These are phyloP conservation scores for Suillus weaverae DNA, from an alignment of 768 basidiomycete genomes.

Conservation along the genomic window DNA sequence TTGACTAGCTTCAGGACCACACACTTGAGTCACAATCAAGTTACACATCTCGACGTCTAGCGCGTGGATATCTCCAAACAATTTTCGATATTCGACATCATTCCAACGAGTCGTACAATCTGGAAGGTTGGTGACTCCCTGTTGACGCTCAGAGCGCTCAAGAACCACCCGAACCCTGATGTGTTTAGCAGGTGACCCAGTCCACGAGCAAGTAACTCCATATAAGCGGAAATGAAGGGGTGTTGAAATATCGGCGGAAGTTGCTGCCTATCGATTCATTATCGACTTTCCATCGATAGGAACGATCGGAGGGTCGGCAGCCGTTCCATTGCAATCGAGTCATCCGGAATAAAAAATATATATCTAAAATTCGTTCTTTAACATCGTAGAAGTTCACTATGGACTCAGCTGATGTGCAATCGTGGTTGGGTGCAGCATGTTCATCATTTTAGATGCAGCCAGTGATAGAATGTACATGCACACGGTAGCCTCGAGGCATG, in stretches of 20 bases:
- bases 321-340: slow-evolving; percentile 9
- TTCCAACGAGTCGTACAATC: neutral
- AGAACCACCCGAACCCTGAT: slow-evolving; percentile 12
- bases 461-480: neutral
- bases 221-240: slow-evolving; percentile 6
- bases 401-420: slow-evolving; percentile 2
- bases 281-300: slow-evolving; percentile 22
- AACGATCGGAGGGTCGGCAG: slow-evolving; percentile 11
- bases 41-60: neutral
- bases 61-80: neutral
- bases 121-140: neutral
- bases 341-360: neutral
- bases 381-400: neutral
- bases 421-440: slow-evolving; percentile 6
- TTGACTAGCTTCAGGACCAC: neutral
- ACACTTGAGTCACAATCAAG: neutral
- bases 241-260: slow-evolving; percentile 12
- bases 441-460: neutral
- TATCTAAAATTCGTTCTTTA: neutral
- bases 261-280: slow-evolving; percentile 15
- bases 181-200: slow-evolving; percentile 10
- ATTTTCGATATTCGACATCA: neutral
- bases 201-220: slow-evolving; percentile 9
- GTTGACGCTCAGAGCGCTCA: slow-evolving; percentile 13
- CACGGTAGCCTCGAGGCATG: slow-evolving; percentile 27